Conservation (phyloP, 441 rosid species). For the Manihot esculenta region DNA sequence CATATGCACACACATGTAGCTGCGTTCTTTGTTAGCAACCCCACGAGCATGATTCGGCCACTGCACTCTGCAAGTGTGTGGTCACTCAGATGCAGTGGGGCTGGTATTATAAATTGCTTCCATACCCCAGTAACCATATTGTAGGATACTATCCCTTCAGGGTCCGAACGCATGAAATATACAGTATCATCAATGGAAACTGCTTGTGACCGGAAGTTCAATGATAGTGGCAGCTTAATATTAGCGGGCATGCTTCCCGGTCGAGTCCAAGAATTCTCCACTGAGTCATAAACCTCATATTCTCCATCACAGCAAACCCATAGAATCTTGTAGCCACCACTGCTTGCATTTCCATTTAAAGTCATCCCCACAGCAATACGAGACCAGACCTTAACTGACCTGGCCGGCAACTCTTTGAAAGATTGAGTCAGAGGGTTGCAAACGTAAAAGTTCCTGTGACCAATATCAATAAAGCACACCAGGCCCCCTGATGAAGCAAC, state of each 20-base stretch:
- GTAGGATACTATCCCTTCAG: slow-evolving; percentile 82
- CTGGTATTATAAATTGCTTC: slow-evolving; percentile 74
- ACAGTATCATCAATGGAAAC: slow-evolving; percentile 59
- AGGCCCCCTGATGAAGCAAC: slow-evolving; percentile 96
- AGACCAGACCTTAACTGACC: slow-evolving; percentile 87
- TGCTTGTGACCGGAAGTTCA: slow-evolving; percentile 85
- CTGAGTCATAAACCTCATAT: slow-evolving; percentile 77
- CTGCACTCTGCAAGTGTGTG: slow-evolving; percentile 79
- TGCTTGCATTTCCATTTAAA: slow-evolving; percentile 46
- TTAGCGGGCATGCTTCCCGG: slow-evolving; percentile 68
- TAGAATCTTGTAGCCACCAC: slow-evolving; percentile 71
- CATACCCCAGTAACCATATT: slow-evolving; percentile 65
- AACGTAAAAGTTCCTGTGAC: slow-evolving; percentile 79
- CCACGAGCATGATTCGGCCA: slow-evolving; percentile 85
- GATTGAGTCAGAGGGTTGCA: slow-evolving; percentile 89
- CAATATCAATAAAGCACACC: slow-evolving; percentile 92
- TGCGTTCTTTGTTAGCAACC: slow-evolving; percentile 83
- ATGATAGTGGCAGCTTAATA: slow-evolving; percentile 69
- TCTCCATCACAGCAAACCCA: slow-evolving; percentile 95
- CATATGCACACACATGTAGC: slow-evolving; percentile 95
- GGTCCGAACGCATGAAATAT: slow-evolving; percentile 91
- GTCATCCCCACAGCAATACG: slow-evolving; percentile 94
- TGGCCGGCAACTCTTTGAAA: slow-evolving; percentile 76
- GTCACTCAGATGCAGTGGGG: slow-evolving; percentile 73
- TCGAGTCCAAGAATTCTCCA: slow-evolving; percentile 60